Conservation (phyloP, 2,329 filamentous ascomycete species). For the Clonostachys solani region DNA sequence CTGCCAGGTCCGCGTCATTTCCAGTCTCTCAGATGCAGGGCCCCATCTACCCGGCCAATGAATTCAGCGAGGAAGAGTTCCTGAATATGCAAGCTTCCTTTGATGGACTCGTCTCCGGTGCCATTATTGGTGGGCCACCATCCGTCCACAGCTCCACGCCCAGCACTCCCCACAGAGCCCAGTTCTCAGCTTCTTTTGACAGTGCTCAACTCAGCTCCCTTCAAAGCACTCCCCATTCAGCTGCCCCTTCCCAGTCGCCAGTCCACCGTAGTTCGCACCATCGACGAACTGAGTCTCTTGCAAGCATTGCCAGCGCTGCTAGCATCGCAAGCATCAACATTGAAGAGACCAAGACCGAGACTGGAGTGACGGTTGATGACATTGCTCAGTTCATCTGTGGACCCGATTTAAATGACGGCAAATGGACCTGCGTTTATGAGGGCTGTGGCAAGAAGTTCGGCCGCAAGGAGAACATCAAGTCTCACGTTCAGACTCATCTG, state of each 20-base stretch:
- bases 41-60: too few relatives aligned
- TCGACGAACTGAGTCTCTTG: conserved; percentile 55
- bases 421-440: conserved; percentile 73
- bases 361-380: conserved; percentile 83
- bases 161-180: neutral
- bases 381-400: conserved; percentile 71
- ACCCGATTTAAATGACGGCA: conserved; percentile 68
- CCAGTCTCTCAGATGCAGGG: too few relatives aligned
- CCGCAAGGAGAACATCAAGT: conserved; percentile 98
- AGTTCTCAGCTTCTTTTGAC: neutral
- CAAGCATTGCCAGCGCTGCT: conserved; percentile 52
- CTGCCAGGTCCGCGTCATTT: conserved; percentile 38
- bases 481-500: conserved; percentile 95
- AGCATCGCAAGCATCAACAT: conserved; percentile 61
- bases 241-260: too few relatives aligned
- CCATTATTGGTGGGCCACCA: too few relatives aligned
- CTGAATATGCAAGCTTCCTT: too few relatives aligned
- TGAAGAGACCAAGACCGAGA: conserved; percentile 66
- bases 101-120: too few relatives aligned
- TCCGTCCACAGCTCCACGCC: too few relatives aligned
- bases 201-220: too few relatives aligned
- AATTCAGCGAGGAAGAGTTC: too few relatives aligned
- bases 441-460: conserved; percentile 87
- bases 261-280: conserved; percentile 22
- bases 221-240: too few relatives aligned